Percentiles rank a stretch among this genome's conserved stretches.
phyloP scores from a whole-genome alignment of 2,329 filamentous ascomycete genomes.

The Cercospora berteroae region DNA sequence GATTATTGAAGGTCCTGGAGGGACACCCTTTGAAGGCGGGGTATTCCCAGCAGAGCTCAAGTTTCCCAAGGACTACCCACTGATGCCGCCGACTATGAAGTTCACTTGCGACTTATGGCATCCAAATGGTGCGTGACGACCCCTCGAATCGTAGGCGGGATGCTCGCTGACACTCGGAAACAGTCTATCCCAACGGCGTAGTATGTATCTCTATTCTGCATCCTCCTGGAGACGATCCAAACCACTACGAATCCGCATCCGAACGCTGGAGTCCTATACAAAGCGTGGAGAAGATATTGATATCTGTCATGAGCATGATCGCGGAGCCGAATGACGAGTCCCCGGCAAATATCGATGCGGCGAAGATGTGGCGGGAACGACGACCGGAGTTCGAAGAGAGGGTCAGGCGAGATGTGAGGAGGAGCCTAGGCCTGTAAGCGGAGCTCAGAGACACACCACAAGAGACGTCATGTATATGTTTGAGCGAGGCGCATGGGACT shows the following conservation, averaged over 20 bases:
- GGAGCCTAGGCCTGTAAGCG: slow-evolving; percentile 73
- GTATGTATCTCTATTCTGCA: slow-evolving; percentile 99
- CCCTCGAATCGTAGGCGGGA: not conserved
- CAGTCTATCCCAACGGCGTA: slow-evolving; percentile 86
- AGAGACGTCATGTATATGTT: not conserved
- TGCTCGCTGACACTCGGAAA: not conserved
- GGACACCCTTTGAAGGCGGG: slow-evolving; percentile 92
- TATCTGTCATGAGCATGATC: slow-evolving; percentile 97
- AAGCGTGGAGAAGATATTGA: slow-evolving; percentile 94
- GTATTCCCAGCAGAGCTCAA: slow-evolving; percentile 92
- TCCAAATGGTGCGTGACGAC: slow-evolving; percentile 70
- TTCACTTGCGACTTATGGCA: slow-evolving; percentile 95
- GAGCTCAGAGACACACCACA: too few relatives aligned
- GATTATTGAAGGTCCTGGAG: slow-evolving; percentile 90
- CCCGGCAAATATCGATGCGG: slow-evolving; percentile 92
- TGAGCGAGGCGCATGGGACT: slow-evolving; percentile 7
- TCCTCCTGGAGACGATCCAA: slow-evolving; percentile 92
- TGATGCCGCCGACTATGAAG: slow-evolving; percentile 92
- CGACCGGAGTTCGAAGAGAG: slow-evolving; percentile 79
- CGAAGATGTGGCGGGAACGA: slow-evolving; percentile 90
- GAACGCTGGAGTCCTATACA: slow-evolving; percentile 97
- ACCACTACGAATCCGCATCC: slow-evolving; percentile 94
- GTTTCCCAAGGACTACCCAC: slow-evolving; percentile 95
- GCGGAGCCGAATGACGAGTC: slow-evolving; percentile 97
- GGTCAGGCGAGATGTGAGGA: slow-evolving; percentile 78